Percentiles rank a stretch among this genome's conserved stretches.
Conservation (phyloP, 306 rosid genomes). For the Begonia loranthoides region DNA sequence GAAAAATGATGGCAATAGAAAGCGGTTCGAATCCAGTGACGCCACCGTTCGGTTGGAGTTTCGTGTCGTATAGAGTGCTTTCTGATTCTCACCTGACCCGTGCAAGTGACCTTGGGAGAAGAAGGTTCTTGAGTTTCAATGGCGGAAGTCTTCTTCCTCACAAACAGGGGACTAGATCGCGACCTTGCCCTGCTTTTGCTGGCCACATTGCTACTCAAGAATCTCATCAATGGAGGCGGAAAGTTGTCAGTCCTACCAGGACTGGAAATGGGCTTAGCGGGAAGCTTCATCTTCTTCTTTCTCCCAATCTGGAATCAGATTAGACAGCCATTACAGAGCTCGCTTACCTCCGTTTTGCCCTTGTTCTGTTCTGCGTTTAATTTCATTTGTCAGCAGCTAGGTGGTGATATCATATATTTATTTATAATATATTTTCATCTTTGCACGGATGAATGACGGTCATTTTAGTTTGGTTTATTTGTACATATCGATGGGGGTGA, state of each 20-base stretch:
- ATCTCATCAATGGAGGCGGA: conserved; percentile 89
- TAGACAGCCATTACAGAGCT: too few relatives aligned
- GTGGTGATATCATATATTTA: too few relatives aligned
- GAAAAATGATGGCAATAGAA: conserved; percentile 24
- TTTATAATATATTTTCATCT: not conserved
- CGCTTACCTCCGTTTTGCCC: too few relatives aligned
- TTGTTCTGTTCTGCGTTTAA: too few relatives aligned
- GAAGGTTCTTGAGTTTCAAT: conserved; percentile 81
- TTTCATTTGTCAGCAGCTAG: too few relatives aligned
- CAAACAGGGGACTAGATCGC: conserved; percentile 51
- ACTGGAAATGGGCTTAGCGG: conserved; percentile 52
- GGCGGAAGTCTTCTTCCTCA: conserved; percentile 44
- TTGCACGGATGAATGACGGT: not conserved
- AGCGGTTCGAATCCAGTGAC: conserved; percentile 32
- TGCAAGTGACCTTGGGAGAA: conserved; percentile 91
- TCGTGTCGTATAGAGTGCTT: conserved; percentile 31
- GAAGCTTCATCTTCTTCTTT: not conserved
- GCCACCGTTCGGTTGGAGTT: conserved; percentile 14
- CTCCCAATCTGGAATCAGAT: not conserved
- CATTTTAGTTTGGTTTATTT: conserved; percentile 1
- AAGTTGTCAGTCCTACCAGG: conserved; percentile 74
- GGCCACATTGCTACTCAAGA: conserved; percentile 47
- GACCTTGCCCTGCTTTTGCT: conserved; percentile 72
- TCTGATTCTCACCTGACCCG: conserved; percentile 69
- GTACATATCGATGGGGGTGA: too few relatives aligned